Percentiles rank a stretch among this genome's conserved stretches.
Evolutionary conservation across 345 rosid species (phyloP).

Genomic region (Kandelia obovata): DNA sequence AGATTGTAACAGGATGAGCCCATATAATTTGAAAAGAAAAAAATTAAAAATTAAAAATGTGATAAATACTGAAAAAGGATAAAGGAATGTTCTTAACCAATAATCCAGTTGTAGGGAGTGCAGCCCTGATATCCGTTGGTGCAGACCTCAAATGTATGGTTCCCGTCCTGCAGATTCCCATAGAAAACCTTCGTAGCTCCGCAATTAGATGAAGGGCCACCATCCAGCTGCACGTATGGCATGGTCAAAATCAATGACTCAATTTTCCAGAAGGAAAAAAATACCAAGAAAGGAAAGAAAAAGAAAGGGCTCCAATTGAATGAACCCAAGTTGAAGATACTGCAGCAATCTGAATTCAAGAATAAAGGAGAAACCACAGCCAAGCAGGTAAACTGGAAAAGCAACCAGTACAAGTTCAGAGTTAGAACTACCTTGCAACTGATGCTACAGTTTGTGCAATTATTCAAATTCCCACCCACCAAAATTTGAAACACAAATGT

Average conservation of each 20-base stretch:
- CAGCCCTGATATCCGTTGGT: slow-evolving; percentile 51
- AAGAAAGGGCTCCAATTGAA: neutral
- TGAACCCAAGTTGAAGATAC: neutral
- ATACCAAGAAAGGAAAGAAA: neutral
- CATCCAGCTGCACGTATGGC: slow-evolving; percentile 62
- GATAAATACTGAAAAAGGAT: slow-evolving; percentile 16
- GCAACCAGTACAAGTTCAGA: slow-evolving; percentile 2
- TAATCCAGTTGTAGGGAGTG: slow-evolving; percentile 60
- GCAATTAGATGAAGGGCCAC: slow-evolving; percentile 51
- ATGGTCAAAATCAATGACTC: neutral
- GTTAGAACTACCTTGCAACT: slow-evolving; percentile 63
- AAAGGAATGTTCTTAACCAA: slow-evolving; percentile 56
- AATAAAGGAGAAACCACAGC: too few relatives aligned
- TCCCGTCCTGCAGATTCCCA: slow-evolving; percentile 61
- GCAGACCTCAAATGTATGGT: slow-evolving; percentile 76
- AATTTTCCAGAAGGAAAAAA: neutral
- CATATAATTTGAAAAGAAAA: neutral
- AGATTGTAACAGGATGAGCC: too few relatives aligned
- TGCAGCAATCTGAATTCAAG: too few relatives aligned
- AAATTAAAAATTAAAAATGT: slow-evolving; percentile 1
- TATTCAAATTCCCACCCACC: slow-evolving; percentile 37
- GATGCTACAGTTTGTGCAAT: slow-evolving; percentile 55
- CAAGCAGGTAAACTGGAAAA: neutral
- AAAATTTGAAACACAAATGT: slow-evolving; percentile 61
- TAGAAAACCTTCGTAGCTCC: slow-evolving; percentile 44